phyloP scores from a whole-genome alignment of 2,329 filamentous ascomycete species.

The Sclerotinia minor region DNA sequence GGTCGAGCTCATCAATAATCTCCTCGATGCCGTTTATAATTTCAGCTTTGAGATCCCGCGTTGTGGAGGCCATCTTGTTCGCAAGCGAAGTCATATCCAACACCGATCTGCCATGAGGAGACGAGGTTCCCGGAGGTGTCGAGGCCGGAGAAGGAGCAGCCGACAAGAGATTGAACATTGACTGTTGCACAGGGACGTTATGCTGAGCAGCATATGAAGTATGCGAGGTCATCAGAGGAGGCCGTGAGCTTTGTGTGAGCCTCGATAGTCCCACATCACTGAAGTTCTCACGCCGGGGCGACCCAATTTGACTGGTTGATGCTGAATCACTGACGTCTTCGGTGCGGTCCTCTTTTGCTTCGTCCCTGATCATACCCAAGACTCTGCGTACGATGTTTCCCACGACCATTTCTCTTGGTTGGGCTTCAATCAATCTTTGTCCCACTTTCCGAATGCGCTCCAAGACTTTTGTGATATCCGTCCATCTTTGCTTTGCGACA shows the following conservation, averaged over 20 bases:
- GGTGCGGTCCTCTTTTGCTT: constrained; percentile 78
- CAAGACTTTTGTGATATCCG: constrained; percentile 75
- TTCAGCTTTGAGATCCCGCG: constrained; percentile 78
- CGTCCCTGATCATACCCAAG: constrained; percentile 85
- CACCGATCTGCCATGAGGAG: constrained; percentile 46
- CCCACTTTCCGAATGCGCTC: constrained; percentile 79
- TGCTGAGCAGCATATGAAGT: constrained; percentile 62
- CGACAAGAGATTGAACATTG: constrained; percentile 85
- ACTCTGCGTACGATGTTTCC: constrained; percentile 93
- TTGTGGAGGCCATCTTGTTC: constrained; percentile 37
- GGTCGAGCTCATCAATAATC: constrained; percentile 90
- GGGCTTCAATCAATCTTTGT: constrained; percentile 71
- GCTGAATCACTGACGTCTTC: constrained; percentile 46
- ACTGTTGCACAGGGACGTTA: constrained; percentile 57
- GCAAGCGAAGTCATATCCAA: constrained; percentile 37
- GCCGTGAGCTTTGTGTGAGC: constrained; percentile 46
- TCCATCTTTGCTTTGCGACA: constrained; percentile 77
- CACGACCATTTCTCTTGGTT: constrained; percentile 87
- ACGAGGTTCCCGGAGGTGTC: constrained; percentile 54
- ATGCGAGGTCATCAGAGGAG: constrained; percentile 61
- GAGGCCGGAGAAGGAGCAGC: constrained; percentile 58
- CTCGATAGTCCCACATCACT: constrained; percentile 29
- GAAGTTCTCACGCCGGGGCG: constrained; percentile 33
- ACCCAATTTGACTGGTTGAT: constrained; percentile 38
- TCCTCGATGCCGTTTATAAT: constrained; percentile 93